Base-by-base conservation (phyloP, 2,329 filamentous ascomycete species). In the Diaporthe citriasiana region DNA sequence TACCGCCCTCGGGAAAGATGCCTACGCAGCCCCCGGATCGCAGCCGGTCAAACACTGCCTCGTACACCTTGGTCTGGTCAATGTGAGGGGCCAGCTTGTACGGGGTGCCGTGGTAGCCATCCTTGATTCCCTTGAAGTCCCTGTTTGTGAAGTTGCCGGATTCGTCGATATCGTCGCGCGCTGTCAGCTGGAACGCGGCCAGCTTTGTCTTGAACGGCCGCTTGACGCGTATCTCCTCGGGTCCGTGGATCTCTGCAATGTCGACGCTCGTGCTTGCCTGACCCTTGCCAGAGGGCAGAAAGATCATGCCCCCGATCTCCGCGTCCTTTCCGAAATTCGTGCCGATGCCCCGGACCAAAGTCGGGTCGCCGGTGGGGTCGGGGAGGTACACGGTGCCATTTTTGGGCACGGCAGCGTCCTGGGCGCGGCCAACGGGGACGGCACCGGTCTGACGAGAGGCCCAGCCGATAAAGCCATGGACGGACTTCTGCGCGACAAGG, bases 1-100 rank as follows among this genome's bases (percentile, higher is more conserved):
- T 98, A 79, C 96, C 96, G 78, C 96, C 96, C 84, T 99, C 96
- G 2, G 96, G 96, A 83, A 98, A 99, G 80, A 99, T 98, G 76
- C 96, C 97, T 71, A 98, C 94, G 81, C 95, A 98, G 25, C 95
- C 96, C 60, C 95, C 95, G 51, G 90, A 89, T 77, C 92, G 92
- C 45, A 99, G 88, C 40, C 95, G 91, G 77, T 92, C 90, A 83
- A 98, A 98, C 22, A 99, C 96, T 27, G 95, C 94, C 82, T 98
- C 92, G 84, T 98, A 98, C 38, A 98, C 96, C 78, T 94, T 91
- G 40, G 93, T 95, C 85, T 98, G 96, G 82, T 98, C 95, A 55
- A 98, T 95, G 80, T 98, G 95, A 4, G 96, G 96, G 3, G 96
- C 95, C 57, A 95, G 87, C 85, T 97, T 97, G 87, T 93, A 98